Percentiles rank a stretch among this genome's conserved stretches.
phyloP scores from a whole-genome alignment of 1,284 basidiomycete species.

The Microbotryomycetes sp. region DNA sequence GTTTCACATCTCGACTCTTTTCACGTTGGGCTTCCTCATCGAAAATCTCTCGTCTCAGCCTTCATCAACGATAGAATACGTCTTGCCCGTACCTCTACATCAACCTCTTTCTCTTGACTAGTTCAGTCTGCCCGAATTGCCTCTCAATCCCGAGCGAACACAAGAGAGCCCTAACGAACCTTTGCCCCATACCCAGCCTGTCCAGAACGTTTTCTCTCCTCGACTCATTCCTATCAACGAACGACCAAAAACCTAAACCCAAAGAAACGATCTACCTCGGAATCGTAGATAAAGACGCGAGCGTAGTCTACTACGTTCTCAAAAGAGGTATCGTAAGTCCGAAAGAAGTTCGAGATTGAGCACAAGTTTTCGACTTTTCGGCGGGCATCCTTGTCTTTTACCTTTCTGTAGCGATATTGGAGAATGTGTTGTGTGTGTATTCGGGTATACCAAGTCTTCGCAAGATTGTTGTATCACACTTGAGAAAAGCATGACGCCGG shows the following conservation, averaged over 20 bases:
- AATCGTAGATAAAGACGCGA: constrained; percentile 31
- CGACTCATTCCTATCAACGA: too few relatives aligned
- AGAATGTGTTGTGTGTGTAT: too few relatives aligned
- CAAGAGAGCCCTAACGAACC: too few relatives aligned
- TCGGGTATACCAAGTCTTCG: not conserved
- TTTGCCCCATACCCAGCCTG: too few relatives aligned
- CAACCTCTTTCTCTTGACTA: not conserved
- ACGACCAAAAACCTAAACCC: constrained; percentile 1
- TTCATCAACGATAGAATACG: not conserved
- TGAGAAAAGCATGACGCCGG: too few relatives aligned
- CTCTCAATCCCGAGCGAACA: too few relatives aligned
- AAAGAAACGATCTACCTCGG: constrained; percentile 17
- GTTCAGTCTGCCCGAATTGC: not conserved
- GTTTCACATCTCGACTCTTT: too few relatives aligned
- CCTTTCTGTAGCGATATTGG: not conserved
- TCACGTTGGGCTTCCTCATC: too few relatives aligned
- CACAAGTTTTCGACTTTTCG: not conserved
- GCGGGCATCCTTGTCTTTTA: not conserved
- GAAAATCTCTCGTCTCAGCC: too few relatives aligned
- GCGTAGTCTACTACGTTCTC: constrained; percentile 34
- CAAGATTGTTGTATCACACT: too few relatives aligned
- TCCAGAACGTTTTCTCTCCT: too few relatives aligned
- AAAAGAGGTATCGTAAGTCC: constrained; percentile 32
- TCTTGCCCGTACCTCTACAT: not conserved
- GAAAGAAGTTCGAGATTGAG: constrained; percentile 33